Evolutionary conservation across 768 basidiomycete species (phyloP).

Genomic region (Russula compacta): DNA sequence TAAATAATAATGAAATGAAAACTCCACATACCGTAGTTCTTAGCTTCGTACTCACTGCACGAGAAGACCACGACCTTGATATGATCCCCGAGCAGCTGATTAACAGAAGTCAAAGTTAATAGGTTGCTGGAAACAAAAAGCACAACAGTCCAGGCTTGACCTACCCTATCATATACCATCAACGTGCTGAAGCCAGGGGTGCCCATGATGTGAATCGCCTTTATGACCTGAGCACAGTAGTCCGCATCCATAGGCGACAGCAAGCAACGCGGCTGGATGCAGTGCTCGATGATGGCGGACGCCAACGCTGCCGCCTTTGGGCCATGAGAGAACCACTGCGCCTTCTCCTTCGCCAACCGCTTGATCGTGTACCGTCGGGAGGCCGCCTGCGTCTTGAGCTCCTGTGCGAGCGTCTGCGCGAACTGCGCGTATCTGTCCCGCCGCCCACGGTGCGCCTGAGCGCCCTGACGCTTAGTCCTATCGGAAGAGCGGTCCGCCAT

Average conservation of each 20-base stretch:
- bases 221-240: slow-evolving; percentile 86
- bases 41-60: slow-evolving; percentile 92
- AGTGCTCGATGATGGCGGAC: slow-evolving; percentile 72
- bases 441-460: slow-evolving; percentile 46
- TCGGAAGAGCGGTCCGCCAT: slow-evolving; percentile 68
- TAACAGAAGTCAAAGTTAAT: background rate
- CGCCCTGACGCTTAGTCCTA: slow-evolving; percentile 47
- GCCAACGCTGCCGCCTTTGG: slow-evolving; percentile 44
- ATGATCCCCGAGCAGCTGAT: slow-evolving; percentile 75
- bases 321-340: slow-evolving; percentile 70
- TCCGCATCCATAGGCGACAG: slow-evolving; percentile 97
- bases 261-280: slow-evolving; percentile 84
- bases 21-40: slow-evolving; percentile 69
- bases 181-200: slow-evolving; percentile 84
- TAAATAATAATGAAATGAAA: background rate
- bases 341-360: slow-evolving; percentile 67
- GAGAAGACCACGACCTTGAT: slow-evolving; percentile 81
- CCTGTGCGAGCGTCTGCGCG: slow-evolving; percentile 49
- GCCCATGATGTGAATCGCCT: slow-evolving; percentile 78
- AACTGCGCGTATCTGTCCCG: slow-evolving; percentile 61
- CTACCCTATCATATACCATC: slow-evolving; percentile 59
- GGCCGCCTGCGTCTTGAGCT: slow-evolving; percentile 67
- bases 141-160: slow-evolving; percentile 28
- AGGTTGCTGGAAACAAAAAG: background rate
- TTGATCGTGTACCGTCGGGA: slow-evolving; percentile 68